Evolutionary conservation across 2,329 filamentous ascomycete species (phyloP).

Genomic region (Basipetospora chlamydospora): DNA sequence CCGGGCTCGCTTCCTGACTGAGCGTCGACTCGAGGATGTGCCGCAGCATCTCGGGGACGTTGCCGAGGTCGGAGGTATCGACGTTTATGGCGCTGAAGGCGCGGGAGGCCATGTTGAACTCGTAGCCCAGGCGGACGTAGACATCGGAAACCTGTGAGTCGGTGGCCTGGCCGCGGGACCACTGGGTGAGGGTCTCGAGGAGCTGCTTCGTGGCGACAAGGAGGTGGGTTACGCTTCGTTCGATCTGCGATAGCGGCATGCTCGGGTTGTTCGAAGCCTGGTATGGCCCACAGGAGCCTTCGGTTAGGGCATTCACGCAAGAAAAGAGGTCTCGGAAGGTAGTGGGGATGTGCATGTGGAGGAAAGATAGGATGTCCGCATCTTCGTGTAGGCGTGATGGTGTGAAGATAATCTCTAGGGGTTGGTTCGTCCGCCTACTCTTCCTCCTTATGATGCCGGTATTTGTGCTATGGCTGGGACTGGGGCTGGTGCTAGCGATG

Average conservation of each 20-base stretch:
- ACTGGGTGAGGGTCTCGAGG: conserved; percentile 91
- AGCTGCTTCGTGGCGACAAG: conserved; percentile 96
- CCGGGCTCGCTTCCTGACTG: conserved; percentile 87
- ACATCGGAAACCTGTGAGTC: conserved; percentile 96
- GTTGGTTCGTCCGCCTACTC: too few species aligned
- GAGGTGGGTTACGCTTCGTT: conserved; percentile 96
- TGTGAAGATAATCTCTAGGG: too few species aligned
- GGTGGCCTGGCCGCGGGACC: conserved; percentile 83
- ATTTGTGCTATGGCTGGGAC: too few species aligned
- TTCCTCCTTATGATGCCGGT: too few species aligned
- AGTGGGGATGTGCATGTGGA: too few species aligned
- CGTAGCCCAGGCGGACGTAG: conserved; percentile 91
- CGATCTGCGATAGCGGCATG: conserved; percentile 82
- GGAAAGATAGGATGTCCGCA: too few species aligned
- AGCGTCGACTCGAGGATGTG: conserved; percentile 89
- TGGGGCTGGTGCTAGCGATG: too few species aligned
- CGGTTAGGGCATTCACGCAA: too few species aligned
- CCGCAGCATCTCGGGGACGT: conserved; percentile 81
- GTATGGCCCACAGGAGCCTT: background rate
- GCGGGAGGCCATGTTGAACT: conserved; percentile 97
- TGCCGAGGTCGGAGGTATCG: conserved; percentile 84
- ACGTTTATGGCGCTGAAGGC: conserved; percentile 96
- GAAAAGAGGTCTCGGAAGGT: too few species aligned
- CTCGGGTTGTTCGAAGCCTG: conserved; percentile 29
- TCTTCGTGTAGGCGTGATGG: too few species aligned